Conservation (phyloP, 2,329 filamentous ascomycete species). For the Aspergillus sp. region DNA sequence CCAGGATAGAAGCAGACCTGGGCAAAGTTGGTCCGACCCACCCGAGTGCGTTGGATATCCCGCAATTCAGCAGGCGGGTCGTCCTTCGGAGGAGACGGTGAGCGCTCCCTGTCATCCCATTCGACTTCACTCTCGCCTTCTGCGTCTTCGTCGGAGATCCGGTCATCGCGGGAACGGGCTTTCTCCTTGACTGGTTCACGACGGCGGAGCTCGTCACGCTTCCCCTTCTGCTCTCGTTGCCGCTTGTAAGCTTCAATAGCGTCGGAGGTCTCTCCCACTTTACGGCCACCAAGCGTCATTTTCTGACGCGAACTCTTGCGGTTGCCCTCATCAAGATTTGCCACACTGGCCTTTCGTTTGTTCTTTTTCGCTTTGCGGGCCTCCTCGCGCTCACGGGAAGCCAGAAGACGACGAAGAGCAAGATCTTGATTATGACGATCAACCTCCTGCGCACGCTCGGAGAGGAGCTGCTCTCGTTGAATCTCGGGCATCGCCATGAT, state of each 20-base stretch:
- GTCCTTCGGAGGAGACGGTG: slow-evolving; percentile 58
- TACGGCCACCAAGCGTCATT: slow-evolving; percentile 65
- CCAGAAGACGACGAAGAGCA: slow-evolving; percentile 75
- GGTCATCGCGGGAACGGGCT: slow-evolving; percentile 63
- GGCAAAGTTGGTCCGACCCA: slow-evolving; percentile 83
- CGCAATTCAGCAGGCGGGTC: slow-evolving; percentile 70
- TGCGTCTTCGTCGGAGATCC: slow-evolving; percentile 61
- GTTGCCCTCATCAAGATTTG: slow-evolving; percentile 75
- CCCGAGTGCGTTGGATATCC: slow-evolving; percentile 81
- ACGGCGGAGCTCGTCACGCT: slow-evolving; percentile 50
- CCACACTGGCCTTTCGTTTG: slow-evolving; percentile 75
- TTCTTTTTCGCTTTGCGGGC: slow-evolving; percentile 53
- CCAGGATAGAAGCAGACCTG: slow-evolving; percentile 91
- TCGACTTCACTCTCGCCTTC: slow-evolving; percentile 80
- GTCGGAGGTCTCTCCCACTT: slow-evolving; percentile 67
- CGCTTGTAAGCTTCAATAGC: slow-evolving; percentile 72
- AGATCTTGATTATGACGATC: slow-evolving; percentile 80
- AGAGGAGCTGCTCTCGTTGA: slow-evolving; percentile 85
- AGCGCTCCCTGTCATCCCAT: slow-evolving; percentile 63
- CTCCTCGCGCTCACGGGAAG: slow-evolving; percentile 65
- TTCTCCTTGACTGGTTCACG: slow-evolving; percentile 52
- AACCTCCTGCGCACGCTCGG: slow-evolving; percentile 80
- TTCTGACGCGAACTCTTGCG: slow-evolving; percentile 74
- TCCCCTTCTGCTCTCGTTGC: slow-evolving; percentile 60
- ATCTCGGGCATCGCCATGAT: slow-evolving; percentile 89